Base-by-base conservation (phyloP, 345 rosid species). In the Murraya koenigii region DNA sequence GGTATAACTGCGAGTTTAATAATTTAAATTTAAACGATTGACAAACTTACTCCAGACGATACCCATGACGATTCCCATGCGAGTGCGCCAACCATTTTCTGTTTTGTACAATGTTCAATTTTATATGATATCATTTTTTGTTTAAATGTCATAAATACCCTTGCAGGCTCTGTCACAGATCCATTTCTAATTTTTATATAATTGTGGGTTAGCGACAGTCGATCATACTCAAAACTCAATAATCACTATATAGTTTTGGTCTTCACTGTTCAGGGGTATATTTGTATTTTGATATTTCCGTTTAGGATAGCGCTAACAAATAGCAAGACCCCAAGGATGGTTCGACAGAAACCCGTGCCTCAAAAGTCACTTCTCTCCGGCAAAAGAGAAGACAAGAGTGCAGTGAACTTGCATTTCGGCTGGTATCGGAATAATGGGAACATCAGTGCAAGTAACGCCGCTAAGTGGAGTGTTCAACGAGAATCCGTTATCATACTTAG, bases 391-490 rank as follows among this genome's bases (percentile, higher is more conserved):
- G 39, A 5, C 1, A 1, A 5, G 22, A 19, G 20, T 47, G 5
- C 30, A 1, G 71, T 9, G 52, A 36, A 11, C 20, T 36, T 5
- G 52, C 17, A 5, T n/a, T 19, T 38, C 41, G 52, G 26, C 14
- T 30, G 25, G 54, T 66, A n/a, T 41, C 71, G 64, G 28, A 33
- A 80, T 64, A 68, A 93, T 96, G 99, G 99, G 99, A 56, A 96
- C 99, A 3, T 92, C 98, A 26, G 99, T 94, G 82, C 98, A 91
- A 80, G 90, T 94, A 9, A 85, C 92, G 32, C 97, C 98, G 0
- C 80, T 96, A 2, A 85, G 95, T 56, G 99, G 99, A 54, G 98
- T 88, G 30, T 96, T 90, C 94, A 96, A 90, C 76, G 98, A 94
- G 90, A 94, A 92, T 65, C 97, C 99, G 26, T 84, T 94, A 38